Conservation (phyloP, 75 land plant genomes). For the Pinus tabuliformis region DNA sequence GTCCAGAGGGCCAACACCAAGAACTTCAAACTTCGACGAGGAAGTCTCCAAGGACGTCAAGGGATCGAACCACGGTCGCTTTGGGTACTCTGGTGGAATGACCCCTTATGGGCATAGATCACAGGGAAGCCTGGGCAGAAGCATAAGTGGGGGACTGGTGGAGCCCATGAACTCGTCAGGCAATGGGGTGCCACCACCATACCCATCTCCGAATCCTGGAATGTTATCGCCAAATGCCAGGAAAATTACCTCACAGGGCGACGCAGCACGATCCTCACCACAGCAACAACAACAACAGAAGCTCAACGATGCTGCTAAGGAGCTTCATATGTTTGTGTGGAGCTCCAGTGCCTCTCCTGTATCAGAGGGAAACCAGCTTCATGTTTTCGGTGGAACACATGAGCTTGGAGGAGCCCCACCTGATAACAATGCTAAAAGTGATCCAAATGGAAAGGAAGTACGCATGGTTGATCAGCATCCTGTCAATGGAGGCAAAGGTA, state of each 20-base stretch:
- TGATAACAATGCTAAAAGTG: constrained; percentile 3
- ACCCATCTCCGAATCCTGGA: constrained; percentile 7
- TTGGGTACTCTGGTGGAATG: background rate
- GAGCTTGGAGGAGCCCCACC: constrained; percentile 27
- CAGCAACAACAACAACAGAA: background rate
- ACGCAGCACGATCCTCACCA: constrained; percentile 2
- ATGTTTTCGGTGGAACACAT: constrained; percentile 49
- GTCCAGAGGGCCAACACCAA: constrained; percentile 25
- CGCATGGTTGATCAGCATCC: background rate
- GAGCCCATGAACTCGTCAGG: background rate
- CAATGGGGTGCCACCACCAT: background rate
- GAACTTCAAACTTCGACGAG: constrained; percentile 67
- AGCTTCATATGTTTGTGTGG: constrained; percentile 99
- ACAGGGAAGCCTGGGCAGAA: constrained; percentile 5
- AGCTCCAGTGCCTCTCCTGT: constrained; percentile 98
- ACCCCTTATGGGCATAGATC: constrained; percentile 7
- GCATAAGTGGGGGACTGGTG: background rate
- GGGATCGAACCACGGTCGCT: constrained; percentile 6
- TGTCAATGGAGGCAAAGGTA: constrained; percentile 3
- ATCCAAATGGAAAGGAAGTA: background rate
- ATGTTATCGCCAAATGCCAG: constrained; percentile 1
- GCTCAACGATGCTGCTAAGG: constrained; percentile 44
- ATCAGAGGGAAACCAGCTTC: constrained; percentile 56
- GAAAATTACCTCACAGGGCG: background rate
- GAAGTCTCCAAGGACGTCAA: constrained; percentile 15